Percentiles rank a stretch among this genome's conserved stretches.
Evolutionary conservation across 2,329 filamentous ascomycete species (phyloP).

Genomic region (Chlorencoelia australis): DNA sequence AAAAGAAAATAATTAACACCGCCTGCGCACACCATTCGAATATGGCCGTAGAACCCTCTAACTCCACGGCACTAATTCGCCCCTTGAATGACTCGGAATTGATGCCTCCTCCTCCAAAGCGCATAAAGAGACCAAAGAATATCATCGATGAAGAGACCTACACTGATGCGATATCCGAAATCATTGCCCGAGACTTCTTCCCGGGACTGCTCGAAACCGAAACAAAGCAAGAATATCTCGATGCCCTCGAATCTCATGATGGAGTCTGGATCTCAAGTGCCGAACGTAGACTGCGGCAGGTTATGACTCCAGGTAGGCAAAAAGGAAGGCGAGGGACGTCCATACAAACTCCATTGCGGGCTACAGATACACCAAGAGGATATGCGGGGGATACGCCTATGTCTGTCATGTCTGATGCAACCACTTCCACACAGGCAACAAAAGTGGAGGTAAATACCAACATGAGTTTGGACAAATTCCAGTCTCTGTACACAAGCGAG

Average conservation of each 20-base stretch:
- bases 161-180: conserved; percentile 79
- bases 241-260: conserved; percentile 81
- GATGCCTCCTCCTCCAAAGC: conserved; percentile 89
- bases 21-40: no score
- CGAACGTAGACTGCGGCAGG: conserved; percentile 57
- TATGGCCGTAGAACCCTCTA: no score
- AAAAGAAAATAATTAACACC: no score
- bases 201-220: conserved; percentile 80
- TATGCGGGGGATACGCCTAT: conserved; percentile 67
- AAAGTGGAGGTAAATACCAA: conserved; percentile 54
- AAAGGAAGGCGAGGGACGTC: conserved; percentile 26
- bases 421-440: conserved; percentile 28
- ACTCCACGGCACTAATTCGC: conserved; percentile 51
- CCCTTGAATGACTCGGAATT: conserved; percentile 54
- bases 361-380: conserved; percentile 49
- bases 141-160: conserved; percentile 93
- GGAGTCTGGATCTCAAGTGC: conserved; percentile 78
- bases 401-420: conserved; percentile 38
- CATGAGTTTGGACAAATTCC: conserved; percentile 76
- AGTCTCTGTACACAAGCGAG: conserved; percentile 90
- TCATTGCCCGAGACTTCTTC: conserved; percentile 95
- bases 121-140: conserved; percentile 81
- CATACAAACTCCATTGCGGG: conserved; percentile 24
- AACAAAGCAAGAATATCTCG: conserved; percentile 83
- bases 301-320: conserved; percentile 69